phyloP scores from a whole-genome alignment of 345 rosid species.

The Trapa bicornis region DNA sequence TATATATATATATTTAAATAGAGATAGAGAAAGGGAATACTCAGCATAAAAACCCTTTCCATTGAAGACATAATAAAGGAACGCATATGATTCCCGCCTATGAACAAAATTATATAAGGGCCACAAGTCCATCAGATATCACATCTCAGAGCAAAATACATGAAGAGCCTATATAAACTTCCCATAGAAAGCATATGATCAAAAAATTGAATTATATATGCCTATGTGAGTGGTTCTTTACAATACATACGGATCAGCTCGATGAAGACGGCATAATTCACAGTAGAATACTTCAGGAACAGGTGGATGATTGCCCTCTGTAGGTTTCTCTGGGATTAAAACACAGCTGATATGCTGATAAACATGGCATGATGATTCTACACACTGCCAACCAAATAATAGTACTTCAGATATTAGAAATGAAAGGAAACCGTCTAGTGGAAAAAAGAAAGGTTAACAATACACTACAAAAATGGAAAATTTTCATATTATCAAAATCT shows the following conservation, averaged over 20 bases:
- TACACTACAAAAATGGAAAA: neutral
- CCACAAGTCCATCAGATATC: constrained; percentile 69
- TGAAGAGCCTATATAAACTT: constrained; percentile 30
- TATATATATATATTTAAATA: neutral
- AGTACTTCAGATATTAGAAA: constrained; percentile 3
- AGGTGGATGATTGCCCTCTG: constrained; percentile 41
- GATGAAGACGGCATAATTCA: constrained; percentile 76
- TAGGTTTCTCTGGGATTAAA: constrained; percentile 58
- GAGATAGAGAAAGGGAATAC: neutral
- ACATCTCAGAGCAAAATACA: constrained; percentile 51
- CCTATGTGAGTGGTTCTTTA: neutral
- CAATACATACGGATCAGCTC: constrained; percentile 89
- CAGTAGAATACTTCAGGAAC: constrained; percentile 71
- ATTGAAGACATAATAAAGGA: neutral
- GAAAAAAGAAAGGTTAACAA: neutral
- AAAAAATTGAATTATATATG: neutral
- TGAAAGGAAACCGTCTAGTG: neutral
- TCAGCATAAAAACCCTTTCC: neutral
- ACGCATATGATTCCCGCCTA: neutral
- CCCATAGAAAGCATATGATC: neutral
- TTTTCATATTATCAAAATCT: neutral
- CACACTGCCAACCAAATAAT: constrained; percentile 42
- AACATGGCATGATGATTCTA: constrained; percentile 56
- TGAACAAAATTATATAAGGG: constrained; percentile 28
- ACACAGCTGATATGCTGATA: constrained; percentile 87